Evolutionary conservation across 2,329 filamentous ascomycete species (phyloP).

Genomic region (Fusarium buxicola): DNA sequence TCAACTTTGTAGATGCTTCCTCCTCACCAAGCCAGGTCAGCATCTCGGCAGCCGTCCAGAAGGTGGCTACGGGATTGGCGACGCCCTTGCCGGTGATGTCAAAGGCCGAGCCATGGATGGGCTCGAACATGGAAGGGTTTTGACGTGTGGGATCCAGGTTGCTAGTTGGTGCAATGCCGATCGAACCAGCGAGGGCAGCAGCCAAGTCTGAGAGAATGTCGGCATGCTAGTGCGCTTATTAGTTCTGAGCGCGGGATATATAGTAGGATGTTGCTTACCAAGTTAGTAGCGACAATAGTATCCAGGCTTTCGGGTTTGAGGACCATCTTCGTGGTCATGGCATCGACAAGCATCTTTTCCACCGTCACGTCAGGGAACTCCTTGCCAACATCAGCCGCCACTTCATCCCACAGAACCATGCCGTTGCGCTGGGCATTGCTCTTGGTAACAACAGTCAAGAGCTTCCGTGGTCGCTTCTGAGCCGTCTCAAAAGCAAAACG

Average conservation of each 20-base stretch:
- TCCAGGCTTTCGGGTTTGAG: constrained; percentile 69
- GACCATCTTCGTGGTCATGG: constrained; percentile 74
- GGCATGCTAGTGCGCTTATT: constrained; percentile 53
- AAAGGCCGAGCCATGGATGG: constrained; percentile 69
- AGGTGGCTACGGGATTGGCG: constrained; percentile 68
- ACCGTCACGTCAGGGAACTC: constrained; percentile 70
- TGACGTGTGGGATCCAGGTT: constrained; percentile 72
- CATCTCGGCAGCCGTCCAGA: constrained; percentile 71
- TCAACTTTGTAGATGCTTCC: constrained; percentile 60
- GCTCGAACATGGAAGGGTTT: constrained; percentile 70
- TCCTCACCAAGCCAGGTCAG: constrained; percentile 67
- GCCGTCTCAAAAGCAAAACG: constrained; percentile 73
- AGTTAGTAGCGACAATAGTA: constrained; percentile 72
- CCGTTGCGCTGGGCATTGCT: constrained; percentile 74
- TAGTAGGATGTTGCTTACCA: constrained; percentile 46
- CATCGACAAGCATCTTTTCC: constrained; percentile 76
- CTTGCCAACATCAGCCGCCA: constrained; percentile 64
- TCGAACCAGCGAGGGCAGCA: constrained; percentile 75
- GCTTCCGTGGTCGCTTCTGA: constrained; percentile 65
- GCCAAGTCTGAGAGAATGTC: constrained; percentile 79
- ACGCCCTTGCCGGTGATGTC: constrained; percentile 68
- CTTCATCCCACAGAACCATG: constrained; percentile 76
- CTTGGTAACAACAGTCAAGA: constrained; percentile 73
- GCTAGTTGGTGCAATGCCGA: constrained; percentile 77
- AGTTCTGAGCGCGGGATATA: background rate